Conservation (phyloP, 2,329 filamentous ascomycete genomes). For the Daldinia sp. region DNA sequence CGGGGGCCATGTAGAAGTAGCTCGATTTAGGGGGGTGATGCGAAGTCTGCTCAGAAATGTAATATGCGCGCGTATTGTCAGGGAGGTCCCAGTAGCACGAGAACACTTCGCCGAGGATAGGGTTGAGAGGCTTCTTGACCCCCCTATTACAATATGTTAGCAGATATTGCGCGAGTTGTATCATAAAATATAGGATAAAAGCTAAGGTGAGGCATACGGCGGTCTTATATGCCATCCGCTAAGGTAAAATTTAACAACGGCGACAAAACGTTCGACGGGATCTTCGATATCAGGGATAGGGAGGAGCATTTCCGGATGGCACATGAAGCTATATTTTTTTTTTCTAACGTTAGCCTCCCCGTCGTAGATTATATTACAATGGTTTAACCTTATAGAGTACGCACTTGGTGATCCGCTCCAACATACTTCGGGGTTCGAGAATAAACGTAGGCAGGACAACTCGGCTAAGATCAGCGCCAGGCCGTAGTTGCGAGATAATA, state of each 20-base stretch:
- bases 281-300: conserved; percentile 90
- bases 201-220: conserved; percentile 71
- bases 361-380: conserved; percentile 1
- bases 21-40: conserved; percentile 98
- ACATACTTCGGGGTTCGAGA: conserved; percentile 95
- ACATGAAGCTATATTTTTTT: conserved; percentile 84
- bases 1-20: conserved; percentile 98
- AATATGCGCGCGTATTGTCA: conserved; percentile 88
- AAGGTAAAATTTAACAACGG: conserved; percentile 97
- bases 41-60: conserved; percentile 96
- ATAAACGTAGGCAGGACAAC: conserved; percentile 98
- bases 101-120: conserved; percentile 93
- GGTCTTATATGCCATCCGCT: conserved; percentile 99
- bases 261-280: conserved; percentile 88
- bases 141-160: conserved; percentile 67
- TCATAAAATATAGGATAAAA: conserved; percentile 17
- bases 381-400: conserved; percentile 49
- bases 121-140: conserved; percentile 98
- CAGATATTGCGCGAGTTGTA: neutral
- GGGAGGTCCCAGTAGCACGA: conserved; percentile 96
- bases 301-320: conserved; percentile 94
- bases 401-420: conserved; percentile 98
- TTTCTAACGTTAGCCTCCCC: conserved; percentile 32
- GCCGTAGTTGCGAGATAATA: conserved; percentile 96
- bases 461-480: conserved; percentile 92